Evolutionary conservation across 2,329 filamentous ascomycete genomes (phyloP), one percentile per base, ranked within the genome.

Genomic region (Hymenoscyphus repandus): DNA sequence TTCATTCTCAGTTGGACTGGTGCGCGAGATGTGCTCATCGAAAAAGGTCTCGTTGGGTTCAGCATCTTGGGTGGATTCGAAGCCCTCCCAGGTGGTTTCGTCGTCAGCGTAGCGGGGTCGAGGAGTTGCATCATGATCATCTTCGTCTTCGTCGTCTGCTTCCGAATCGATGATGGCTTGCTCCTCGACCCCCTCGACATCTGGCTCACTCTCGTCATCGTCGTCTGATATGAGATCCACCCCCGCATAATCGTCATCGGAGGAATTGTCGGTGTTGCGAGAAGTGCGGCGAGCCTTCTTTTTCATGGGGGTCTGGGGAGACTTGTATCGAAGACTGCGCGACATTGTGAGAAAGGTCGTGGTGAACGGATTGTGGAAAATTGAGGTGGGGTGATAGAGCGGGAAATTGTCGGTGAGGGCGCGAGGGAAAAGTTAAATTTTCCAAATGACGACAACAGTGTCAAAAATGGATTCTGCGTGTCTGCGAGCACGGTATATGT

Each of bases 221-320:
- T 82, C 85, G 61, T 91, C 88, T 59, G 80, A 88, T 54, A 95
- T 85, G 45, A 90, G 81, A 64, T 92, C 87, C 53, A 95, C 85
- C 34, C 77, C 86, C 1, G 83, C 86, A 67, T 90, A 90, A 50
- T 82, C 85, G 47, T 78, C 81, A 62, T 90, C 86, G 9, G 79
- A 78, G 5, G 78, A 79, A 5, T 72, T 72, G 30, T 72, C 73
- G 18, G 77, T 80, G 52, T 66, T 70, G 45, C 76, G 71, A 55
- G 78, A 57, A n/a, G 36, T 55, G 45, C 47, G 50, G 37, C 42
- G 52, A 13, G 47, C 49, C 30, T 54, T 50, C 48, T 63, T 64
- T 33, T 54, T 51, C 13, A 59, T 50, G 34, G 57, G 58, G 17
- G 73, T 71, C 47, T 69, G 68, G 47, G 67, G 62, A 50, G 71